phyloP scores from a whole-genome alignment of 2,329 filamentous ascomycete species.

The Neonectria sp. region DNA sequence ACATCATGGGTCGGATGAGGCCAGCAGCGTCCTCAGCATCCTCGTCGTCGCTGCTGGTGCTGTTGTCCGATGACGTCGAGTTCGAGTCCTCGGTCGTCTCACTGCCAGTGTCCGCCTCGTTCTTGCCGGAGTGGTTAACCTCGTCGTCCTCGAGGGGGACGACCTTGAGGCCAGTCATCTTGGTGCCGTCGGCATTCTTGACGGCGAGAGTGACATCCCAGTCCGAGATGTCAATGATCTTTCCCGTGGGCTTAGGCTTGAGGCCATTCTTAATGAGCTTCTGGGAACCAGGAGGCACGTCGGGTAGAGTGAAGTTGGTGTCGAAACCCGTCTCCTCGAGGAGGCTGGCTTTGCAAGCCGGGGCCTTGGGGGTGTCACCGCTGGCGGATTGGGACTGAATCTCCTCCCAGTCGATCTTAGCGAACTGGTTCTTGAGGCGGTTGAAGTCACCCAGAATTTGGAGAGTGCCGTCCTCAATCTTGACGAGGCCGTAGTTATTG shows the following conservation, averaged over 20 bases:
- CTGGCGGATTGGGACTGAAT: constrained; percentile 76
- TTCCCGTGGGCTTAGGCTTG: constrained; percentile 72
- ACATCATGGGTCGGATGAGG: constrained; percentile 50
- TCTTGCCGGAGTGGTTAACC: constrained; percentile 63
- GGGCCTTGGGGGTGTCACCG: constrained; percentile 65
- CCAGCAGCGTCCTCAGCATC: constrained; percentile 50
- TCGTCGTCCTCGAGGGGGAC: constrained; percentile 60
- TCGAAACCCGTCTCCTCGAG: constrained; percentile 80
- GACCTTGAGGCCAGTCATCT: constrained; percentile 63
- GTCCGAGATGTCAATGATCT: constrained; percentile 77
- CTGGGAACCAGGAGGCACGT: constrained; percentile 76
- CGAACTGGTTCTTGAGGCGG: constrained; percentile 82
- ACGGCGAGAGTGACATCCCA: constrained; percentile 69
- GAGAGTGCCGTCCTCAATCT: constrained; percentile 71
- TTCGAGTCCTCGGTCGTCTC: constrained; percentile 38
- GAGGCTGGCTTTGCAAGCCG: constrained; percentile 75
- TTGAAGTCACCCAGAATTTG: constrained; percentile 77
- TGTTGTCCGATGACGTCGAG: constrained; percentile 34
- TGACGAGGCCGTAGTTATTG: constrained; percentile 76
- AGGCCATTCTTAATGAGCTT: constrained; percentile 85
- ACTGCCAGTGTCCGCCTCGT: constrained; percentile 55
- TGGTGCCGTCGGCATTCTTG: constrained; percentile 58
- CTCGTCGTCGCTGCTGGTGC: constrained; percentile 34
- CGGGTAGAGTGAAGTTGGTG: constrained; percentile 84
- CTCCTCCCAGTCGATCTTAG: constrained; percentile 78